Evolutionary conservation across 192 early-diverging fungal species (phyloP), one percentile per base, ranked within the genome.

Genomic region (Funneliformis mosseae): DNA sequence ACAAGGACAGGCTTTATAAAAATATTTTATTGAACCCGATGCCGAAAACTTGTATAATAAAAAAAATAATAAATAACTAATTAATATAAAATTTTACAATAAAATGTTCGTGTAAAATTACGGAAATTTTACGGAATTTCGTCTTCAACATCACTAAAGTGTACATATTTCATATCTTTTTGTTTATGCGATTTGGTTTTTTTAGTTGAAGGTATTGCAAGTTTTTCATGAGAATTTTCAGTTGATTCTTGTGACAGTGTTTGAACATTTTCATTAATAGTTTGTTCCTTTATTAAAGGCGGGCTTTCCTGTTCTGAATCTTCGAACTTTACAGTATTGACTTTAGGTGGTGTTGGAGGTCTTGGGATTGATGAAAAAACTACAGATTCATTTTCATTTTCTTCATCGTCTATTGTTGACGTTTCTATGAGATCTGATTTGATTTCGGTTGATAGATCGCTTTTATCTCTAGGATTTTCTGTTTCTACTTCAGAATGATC

Each of bases 111-210:
- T 33, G 33, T 33, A 33, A 33, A 33, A 33, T 33, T n/a, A n/a
- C n/a, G n/a, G n/a, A n/a, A n/a, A n/a, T n/a, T n/a, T 64, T 71
- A 71, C n/a, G 69, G 69, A 43, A 71, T 71, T 45, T 71, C 69
- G n/a, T 11, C 38, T 41, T 71, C 69, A 45, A 71, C 39, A 11
- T 43, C 72, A 74, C 45, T 74, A 48, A 74, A 74, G 23, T 46
- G 48, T 6, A 74, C 72, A 21, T 74, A 45, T 48, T 74, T 74
- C 10, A 12, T 12, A 25, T 23, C 21, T 64, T 18, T 64, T 10
- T 9, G 62, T 1, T 18, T 21, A 23, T 21, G 23, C 5, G 21
- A n/a, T 64, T 21, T 64, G 5, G 62, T 25, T 25, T 10, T 10
- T 23, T 21, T 10, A 23, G 0, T 4, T 25, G 62, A 25, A 10